Evolutionary conservation across 495 filamentous ascomycete genomes (phyloP).

Genomic region (Aspergillus kassunensis): DNA sequence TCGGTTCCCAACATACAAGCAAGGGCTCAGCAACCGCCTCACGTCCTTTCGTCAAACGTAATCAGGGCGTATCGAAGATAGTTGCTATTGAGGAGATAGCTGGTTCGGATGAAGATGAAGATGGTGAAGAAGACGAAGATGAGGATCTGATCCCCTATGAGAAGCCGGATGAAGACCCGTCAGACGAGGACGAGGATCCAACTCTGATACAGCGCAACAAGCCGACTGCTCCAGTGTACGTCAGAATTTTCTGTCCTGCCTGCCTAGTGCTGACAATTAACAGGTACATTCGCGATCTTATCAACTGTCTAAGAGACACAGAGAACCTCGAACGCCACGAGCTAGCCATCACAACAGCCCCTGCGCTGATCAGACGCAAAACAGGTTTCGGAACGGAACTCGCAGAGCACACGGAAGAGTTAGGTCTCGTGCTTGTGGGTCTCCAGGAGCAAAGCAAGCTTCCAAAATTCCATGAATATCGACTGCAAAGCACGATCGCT

Average conservation of each 20-base stretch:
- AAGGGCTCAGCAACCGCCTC: conserved; percentile 7
- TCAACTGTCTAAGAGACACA: conserved; percentile 70
- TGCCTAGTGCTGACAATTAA: not conserved
- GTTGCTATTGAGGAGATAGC: conserved; percentile 67
- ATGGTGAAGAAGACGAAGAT: conserved; percentile 50
- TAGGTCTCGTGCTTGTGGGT: conserved; percentile 70
- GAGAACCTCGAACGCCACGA: conserved; percentile 82
- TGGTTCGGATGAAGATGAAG: conserved; percentile 31
- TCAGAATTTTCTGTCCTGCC: not conserved
- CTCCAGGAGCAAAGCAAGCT: conserved; percentile 67
- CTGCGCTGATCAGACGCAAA: conserved; percentile 82
- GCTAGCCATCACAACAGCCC: conserved; percentile 71
- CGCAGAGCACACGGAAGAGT: conserved; percentile 73
- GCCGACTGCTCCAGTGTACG: conserved; percentile 76
- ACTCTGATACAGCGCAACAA: conserved; percentile 79
- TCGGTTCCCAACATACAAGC: not conserved
- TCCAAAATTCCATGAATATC: conserved; percentile 64
- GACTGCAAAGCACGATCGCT: conserved; percentile 80
- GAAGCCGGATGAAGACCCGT: conserved; percentile 88
- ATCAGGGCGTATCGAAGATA: conserved; percentile 46
- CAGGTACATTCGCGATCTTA: conserved; percentile 82
- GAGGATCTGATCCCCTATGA: conserved; percentile 77
- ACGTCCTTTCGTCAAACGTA: conserved; percentile 19
- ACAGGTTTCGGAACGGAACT: conserved; percentile 84
- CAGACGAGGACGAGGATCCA: conserved; percentile 89